Base-by-base conservation (phyloP, 2,329 filamentous ascomycete species). In the Alternaria metachromatica region DNA sequence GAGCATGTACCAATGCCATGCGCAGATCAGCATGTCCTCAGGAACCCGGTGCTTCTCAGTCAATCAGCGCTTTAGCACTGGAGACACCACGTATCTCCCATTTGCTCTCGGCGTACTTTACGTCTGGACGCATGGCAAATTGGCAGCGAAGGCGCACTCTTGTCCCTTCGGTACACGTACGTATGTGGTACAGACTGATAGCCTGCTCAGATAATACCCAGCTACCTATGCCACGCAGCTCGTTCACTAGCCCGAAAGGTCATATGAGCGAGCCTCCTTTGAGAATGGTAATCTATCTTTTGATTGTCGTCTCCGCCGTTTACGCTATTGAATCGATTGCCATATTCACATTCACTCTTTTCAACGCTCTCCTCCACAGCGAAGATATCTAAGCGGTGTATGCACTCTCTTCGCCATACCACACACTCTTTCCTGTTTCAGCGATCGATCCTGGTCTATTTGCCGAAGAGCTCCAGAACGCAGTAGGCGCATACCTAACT, bases 201-300 rank as follows among this genome's bases (percentile, higher is more conserved):
- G 13, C 60, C 55, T 53, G 23, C 44, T 58, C 56, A 48, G 49
- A 53, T 21, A 12, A 33, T 37, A 37, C 20, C 48, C 37, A 33
- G 20, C 55, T 64, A 60, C 54, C 18, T 60, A 55, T 61, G 30
- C 64, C 58, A 72, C 69, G 67, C 67, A 69, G 70, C 66, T 53
- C 64, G 71, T 58, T 49, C 57, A 74, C 71, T 65, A 68, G 55
- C 18, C 55, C 58, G 62, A 33, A 57, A 58, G 57, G 25, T 13
- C 55, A 59, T 58, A 56, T 61, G 12, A 63, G 30, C 41, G 15
- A n/a, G 43, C 9, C n/a, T 56, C 37, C 45, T 58, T 21, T 21
- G 53, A 48, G 45, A 33, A 7, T 9, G 56, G n/a, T 13, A 23
- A 33, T 43, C 15, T 13, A 10, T 3, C 33, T n/a, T 9, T 33